Evolutionary conservation across 805 yeast species (phyloP), one percentile per base, ranked within the genome.

Genomic region (Ascoidea rubescens): DNA sequence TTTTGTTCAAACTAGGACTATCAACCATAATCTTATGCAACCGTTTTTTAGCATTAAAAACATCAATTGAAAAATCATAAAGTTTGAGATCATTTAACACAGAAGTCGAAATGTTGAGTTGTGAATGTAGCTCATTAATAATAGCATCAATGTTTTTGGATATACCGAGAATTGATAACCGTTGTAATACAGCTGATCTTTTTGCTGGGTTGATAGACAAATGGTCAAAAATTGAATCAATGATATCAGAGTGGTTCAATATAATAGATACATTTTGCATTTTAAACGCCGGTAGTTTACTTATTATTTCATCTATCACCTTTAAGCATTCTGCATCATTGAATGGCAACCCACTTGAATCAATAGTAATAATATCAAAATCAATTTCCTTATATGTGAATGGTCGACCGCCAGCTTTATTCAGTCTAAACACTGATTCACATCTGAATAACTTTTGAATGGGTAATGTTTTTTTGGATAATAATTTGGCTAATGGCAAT

Each of bases 271-370:
- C 74, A 32, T 78, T 78, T 1, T 78, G 69, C 32, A 69, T 68
- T 47, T 75, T 75, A 59, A 85, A 80, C 47, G 85, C 83, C 1
- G 93, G 95, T 56, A 87, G 79, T 2, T 74, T 64, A 0, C 71
- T 63, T 2, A 87, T 64, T 4, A 89, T 72, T 58, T 90, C 96
- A 60, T 84, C 90, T 43, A 87, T 73, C 1, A 88, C 86, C 57
- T 85, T 85, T 48, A 93, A 70, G 54, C 91, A 79, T 61, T 93
- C 99, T 0, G 97, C 96, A 63, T 93, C 98, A 57, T 84, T 75
- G 48, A 77, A 74, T 1, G 79, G 69, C 7, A 75, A 63, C 48
- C 76, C 77, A 1, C 67, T 57, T 1, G 73, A 59, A 42, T 70
- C 74, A n/a, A 71, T 69, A 0, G 84, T 71, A 2, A 85, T 71